Evolutionary conservation across 2,329 filamentous ascomycete species (phyloP), one percentile per base, ranked within the genome.

Genomic region (Pyrenophora seminiperda): DNA sequence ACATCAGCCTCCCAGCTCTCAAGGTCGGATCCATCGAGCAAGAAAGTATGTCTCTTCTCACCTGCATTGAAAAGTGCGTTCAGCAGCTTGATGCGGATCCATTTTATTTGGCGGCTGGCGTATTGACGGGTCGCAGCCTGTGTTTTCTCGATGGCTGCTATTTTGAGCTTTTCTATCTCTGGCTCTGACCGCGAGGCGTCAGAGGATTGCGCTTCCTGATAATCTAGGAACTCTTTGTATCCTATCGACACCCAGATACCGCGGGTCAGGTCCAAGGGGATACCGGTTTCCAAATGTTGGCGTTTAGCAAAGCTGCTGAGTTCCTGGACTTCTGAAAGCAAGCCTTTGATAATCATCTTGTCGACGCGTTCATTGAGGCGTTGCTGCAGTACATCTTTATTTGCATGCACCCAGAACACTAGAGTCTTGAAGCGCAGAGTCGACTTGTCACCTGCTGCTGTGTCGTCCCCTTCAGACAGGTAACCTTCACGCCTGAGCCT

Each of bases 221-320:
- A 96, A 0, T 83, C 80, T 49, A 89, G 82, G 67, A 97, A 88
- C 67, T 99, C 91, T 70, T 95, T 97, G 74, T 91, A 97, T 1
- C 94, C 94, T 54, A 99, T 99, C 1, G 92, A 94, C 44, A 96
- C 89, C 91, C 93, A 99, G 34, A 99, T 95, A 0, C 94, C 95
- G 44, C 86, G 85, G 1, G 83, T 89, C 58, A 84, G 81, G 66
- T 97, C 91, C 2, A 94, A 74, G 0, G 72, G 58, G 1, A 78
- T 72, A 0, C 84, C 87, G 4, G 59, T 62, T 1, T 75, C 64
- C 0, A 75, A 67, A 39, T 76, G 68, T 45, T 79, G 73, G 4
- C 73, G 59, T 13, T 75, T 62, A 2, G 81, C 72, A 52, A 81
- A 80, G 1, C 73, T 66, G 10, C 76, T 75, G 62, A 89, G 78